Conservation (phyloP, 768 basidiomycete genomes). For the Amanita exitialis region DNA sequence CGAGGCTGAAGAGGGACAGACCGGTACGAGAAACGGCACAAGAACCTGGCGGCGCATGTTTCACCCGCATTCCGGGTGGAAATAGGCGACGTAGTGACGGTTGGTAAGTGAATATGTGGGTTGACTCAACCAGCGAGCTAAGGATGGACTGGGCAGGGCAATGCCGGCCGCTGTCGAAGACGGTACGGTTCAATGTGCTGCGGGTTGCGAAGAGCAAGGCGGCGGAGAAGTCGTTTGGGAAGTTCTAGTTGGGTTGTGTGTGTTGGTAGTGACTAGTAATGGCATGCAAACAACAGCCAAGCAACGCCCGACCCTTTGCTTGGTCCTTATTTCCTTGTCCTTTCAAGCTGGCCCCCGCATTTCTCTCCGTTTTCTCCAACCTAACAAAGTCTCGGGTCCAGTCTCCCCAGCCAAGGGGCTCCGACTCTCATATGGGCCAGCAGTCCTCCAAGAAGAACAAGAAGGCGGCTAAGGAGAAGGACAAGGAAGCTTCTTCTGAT, state of each 20-base stretch:
- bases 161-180: conserved; percentile 98
- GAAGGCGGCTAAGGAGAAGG: conserved; percentile 64
- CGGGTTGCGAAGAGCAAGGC: conserved; percentile 94
- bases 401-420: conserved; percentile 52
- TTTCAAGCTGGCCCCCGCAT: conserved; percentile 71
- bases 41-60: conserved; percentile 94
- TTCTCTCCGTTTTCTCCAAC: conserved; percentile 67
- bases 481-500: conserved; percentile 30
- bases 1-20: conserved; percentile 31
- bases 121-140: too few species aligned
- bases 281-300: conserved; percentile 23
- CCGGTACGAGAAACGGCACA: conserved; percentile 98
- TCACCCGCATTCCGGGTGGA: conserved; percentile 99
- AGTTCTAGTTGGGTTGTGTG: conserved; percentile 51
- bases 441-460: conserved; percentile 76
- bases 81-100: conserved; percentile 87
- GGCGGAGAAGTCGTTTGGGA: conserved; percentile 82
- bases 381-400: conserved; percentile 64
- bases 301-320: conserved; percentile 7
- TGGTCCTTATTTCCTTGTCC: conserved; percentile 10
- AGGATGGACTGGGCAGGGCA: conserved; percentile 47
- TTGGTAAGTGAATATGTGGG: conserved; percentile 73
- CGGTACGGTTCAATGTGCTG: conserved; percentile 98
- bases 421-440: conserved; percentile 63
- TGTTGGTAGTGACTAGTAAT: conserved; percentile 19